Evolutionary conservation across 1,139 yeast species (phyloP), one percentile per base, ranked within the genome.

Genomic region (Candida freyschussii): DNA sequence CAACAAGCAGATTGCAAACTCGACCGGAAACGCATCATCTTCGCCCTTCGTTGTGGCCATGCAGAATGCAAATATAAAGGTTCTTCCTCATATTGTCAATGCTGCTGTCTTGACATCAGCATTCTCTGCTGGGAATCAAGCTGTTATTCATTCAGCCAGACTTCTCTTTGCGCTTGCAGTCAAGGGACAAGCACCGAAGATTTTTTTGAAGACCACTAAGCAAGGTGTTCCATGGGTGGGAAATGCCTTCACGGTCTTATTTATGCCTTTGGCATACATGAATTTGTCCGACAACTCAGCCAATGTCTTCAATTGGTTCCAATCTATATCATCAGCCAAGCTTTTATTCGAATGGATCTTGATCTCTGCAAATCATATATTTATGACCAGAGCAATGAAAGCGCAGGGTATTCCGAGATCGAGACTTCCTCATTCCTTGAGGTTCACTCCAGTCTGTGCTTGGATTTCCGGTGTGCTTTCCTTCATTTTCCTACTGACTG

Each of bases 11-110:
- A 58, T 73, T 45, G 60, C 65, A 4, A 48, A 57, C 17, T 57
- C 60, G 5, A 56, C 63, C 21, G 71, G 75, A 27, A 69, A 69
- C 34, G 75, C 75, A 6, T 58, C 66, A 7, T 63, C 72, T 3
- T 72, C 78, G 6, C 78, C 79, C 5, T 72, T 68, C 45, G 78
- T 72, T 23, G 63, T 72, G 47, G 78, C 76, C 16, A 37, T 37
- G 37, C 57, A 63, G 35, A 59, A 62, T 30, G 75, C 75, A 3
- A 71, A 72, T 17, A 72, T 72, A 37, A 59, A 56, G 26, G 74
- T 61, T 1, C 52, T 73, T 18, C 74, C 75, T 10, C 68, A 66
- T 43, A 60, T 73, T 34, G 62, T 72, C 43, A 72, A 72, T 48
- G 77, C 65, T 3, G 63, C 67, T 37, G 67, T 71, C 23, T 49